Evolutionary conservation across 1,139 yeast genomes (phyloP), one percentile per base, ranked within the genome.

Genomic region (Geotrichum australiense): DNA sequence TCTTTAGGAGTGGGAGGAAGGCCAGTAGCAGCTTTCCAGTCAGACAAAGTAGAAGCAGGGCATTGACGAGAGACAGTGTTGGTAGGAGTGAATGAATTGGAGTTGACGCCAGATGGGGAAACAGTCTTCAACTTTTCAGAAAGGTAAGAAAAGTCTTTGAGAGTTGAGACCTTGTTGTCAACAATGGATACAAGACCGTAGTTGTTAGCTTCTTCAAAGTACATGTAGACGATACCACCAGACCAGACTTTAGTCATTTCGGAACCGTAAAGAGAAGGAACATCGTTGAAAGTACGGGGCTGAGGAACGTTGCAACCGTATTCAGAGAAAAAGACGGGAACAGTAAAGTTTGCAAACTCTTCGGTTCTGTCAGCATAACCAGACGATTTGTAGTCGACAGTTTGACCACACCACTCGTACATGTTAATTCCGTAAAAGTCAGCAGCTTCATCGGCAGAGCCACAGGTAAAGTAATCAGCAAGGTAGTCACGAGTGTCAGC

Each of bases 341-440:
- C 66, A 22, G 93, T 77, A 57, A 61, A 64, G 43, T 74, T 72
- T 31, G 65, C 60, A 58, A 86, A 91, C 50, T 82, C 87, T 42
- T 73, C 69, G 15, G 85, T 89, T 47, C 87, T 73, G 25, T 69
- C 64, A 53, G 81, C 74, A 61, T 86, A 91, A 1, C 97, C 97
- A 53, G 95, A 81, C 7, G 81, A 70, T 46, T 76, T 65, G 61
- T 84, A 82, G 48, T 73, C 68, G 23, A 29, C 39, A 55, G 86
- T 91, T 37, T 76, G 74, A 4, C 97, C 97, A 66, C 98, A 91
- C 98, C 98, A 91, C 56, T 89, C 94, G 62, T 91, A 91, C 62
- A 94, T 82, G 62, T 91, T 91, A 50, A 91, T 89, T 11, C 98
- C 98, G 63, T 87, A 89, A 63, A 91, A 87, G 58, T 91, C 98